A percentile compares a stretch with the other conserved stretches of the same genome.
phyloP scores from a whole-genome alignment of 2,329 filamentous ascomycete genomes.

The Geosmithia putterillii region DNA sequence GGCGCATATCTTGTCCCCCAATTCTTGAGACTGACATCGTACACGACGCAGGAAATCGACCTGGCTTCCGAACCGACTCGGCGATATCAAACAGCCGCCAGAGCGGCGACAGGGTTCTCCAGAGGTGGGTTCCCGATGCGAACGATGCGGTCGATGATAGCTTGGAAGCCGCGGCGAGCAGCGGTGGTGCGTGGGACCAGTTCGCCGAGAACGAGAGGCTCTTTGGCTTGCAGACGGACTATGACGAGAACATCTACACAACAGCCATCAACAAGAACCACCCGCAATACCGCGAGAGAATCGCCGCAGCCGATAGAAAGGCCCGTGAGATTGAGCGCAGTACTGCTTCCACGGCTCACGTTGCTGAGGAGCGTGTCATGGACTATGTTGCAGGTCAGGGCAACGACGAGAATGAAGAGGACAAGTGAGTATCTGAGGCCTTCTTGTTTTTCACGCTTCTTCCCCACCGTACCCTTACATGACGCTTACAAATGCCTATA shows the following conservation, averaged over 20 bases:
- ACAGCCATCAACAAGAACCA: constrained; percentile 78
- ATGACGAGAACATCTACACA: constrained; percentile 91
- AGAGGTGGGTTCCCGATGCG: constrained; percentile 67
- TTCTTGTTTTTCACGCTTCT: neutral
- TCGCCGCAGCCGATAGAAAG: constrained; percentile 69
- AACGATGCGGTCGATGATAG: constrained; percentile 53
- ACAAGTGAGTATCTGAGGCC: constrained; percentile 51
- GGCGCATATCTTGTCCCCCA: neutral
- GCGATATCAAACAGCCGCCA: constrained; percentile 70
- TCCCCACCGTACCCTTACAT: neutral
- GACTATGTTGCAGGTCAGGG: constrained; percentile 50
- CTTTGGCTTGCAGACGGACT: constrained; percentile 81
- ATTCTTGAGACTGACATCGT: constrained; percentile 6
- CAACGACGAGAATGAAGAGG: constrained; percentile 76
- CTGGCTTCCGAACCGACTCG: constrained; percentile 71
- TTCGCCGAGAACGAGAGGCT: constrained; percentile 81
- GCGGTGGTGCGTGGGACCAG: constrained; percentile 65
- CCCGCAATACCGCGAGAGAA: constrained; percentile 66
- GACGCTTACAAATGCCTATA: constrained; percentile 19
- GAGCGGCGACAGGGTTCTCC: constrained; percentile 60
- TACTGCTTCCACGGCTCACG: constrained; percentile 62
- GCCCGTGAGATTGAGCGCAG: constrained; percentile 83
- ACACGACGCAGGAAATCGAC: constrained; percentile 42
- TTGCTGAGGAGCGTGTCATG: constrained; percentile 79
- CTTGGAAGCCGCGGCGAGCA: constrained; percentile 47